Evolutionary conservation across 257 asterid species (phyloP), one percentile per base, ranked within the genome.

Genomic region (Solanum microdontum): DNA sequence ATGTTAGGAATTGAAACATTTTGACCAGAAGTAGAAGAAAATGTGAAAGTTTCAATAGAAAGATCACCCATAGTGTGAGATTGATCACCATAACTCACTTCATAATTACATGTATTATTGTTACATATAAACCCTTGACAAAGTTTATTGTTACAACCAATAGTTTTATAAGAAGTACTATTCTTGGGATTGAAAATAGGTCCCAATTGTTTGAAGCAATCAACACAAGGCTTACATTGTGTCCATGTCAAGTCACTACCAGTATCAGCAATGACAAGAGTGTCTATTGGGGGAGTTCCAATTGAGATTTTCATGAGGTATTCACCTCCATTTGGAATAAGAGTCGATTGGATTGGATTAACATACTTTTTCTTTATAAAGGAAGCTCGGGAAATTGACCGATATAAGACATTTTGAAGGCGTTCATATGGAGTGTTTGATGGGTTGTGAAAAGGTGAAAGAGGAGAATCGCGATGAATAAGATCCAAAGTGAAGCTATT

Each of bases 401-500:
- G 91, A 1, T 15, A 55, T 14, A 87, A 85, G 7, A 87, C 82
- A 3, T 84, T 51, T 17, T 51, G 82, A 19, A 87, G 8, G 17
- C 86, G 90, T 2, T 88, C 90, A 13, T 69, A 92, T 48, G 8
- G 88, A 8, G 91, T 85, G 5, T 19, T 7, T 32, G 87, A 26
- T 6, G 90, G 85, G 36, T 88, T 48, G 73, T 89, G 90, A n/a
- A 60, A 83, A 19, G 92, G 94, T 1, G 93, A 91, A 15, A 33
- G 68, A 1, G 88, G 91, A 3, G 93, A 90, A 68, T 93, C 93
- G 0, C 88, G 87, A 12, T 91, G 36, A 5, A 68, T 68, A 64
- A 93, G 84, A 83, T 91, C 88, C 11, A 89, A 9, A 2, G 90
- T 88, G 62, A 91, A 84, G 34, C 90, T 88, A 83, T 36, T 70